Percentiles rank a stretch among this genome's conserved stretches.
phyloP scores from a whole-genome alignment of 108 stramenopile species.

The Cylindrotheca closterium region DNA sequence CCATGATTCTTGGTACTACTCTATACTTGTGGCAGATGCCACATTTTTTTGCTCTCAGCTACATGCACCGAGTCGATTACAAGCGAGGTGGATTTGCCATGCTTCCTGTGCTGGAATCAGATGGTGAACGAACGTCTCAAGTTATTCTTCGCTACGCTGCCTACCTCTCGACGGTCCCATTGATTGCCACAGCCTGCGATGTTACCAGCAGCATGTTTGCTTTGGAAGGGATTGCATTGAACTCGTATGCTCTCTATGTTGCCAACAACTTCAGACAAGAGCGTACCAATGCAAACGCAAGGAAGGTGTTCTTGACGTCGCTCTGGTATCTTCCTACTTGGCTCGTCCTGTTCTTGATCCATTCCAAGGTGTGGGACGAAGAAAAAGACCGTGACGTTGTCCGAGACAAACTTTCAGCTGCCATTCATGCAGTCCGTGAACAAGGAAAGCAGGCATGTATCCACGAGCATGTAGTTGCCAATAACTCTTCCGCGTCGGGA shows the following conservation, averaged over 20 bases:
- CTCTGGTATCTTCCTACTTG: conserved; percentile 97
- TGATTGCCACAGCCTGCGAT: conserved; percentile 72
- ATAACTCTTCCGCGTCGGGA: not conserved
- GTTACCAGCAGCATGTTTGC: conserved; percentile 96
- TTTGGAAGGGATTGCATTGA: conserved; percentile 87
- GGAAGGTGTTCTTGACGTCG: conserved; percentile 91
- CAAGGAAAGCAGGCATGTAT: conserved; percentile 77
- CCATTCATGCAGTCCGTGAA: conserved; percentile 61
- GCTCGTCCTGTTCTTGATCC: conserved; percentile 91
- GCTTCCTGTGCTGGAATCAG: conserved; percentile 60
- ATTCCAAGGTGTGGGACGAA: conserved; percentile 85
- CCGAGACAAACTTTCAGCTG: conserved; percentile 31
- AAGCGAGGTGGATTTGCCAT: conserved; percentile 77
- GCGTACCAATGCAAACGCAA: conserved; percentile 90
- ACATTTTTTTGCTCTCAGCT: conserved; percentile 97
- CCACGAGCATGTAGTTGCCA: conserved; percentile 57
- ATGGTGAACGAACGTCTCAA: conserved; percentile 79
- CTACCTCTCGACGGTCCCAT: conserved; percentile 86
- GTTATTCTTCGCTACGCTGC: conserved; percentile 83
- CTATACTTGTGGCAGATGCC: conserved; percentile 99
- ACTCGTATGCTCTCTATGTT: conserved; percentile 78
- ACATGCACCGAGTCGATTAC: conserved; percentile 91
- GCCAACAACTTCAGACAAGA: conserved; percentile 83
- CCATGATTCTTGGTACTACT: conserved; percentile 78
- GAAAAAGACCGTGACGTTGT: conserved; percentile 46